phyloP scores from a whole-genome alignment of 1,139 yeast genomes.

The Pichia sp. region DNA sequence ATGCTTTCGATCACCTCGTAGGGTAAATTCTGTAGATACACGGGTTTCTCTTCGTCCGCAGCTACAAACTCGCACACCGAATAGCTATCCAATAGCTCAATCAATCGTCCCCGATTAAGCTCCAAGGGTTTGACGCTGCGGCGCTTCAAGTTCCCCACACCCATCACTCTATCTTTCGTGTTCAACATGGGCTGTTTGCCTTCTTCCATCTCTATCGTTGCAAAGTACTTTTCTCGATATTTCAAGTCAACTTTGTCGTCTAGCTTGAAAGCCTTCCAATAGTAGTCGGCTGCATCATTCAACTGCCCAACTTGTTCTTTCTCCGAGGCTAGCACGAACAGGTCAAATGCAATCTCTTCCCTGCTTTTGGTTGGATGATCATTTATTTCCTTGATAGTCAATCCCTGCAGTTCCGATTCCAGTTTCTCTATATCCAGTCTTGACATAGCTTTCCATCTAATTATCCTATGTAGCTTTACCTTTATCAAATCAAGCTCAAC shows the following conservation, averaged over 20 bases:
- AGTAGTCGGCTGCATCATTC: conserved; percentile 73
- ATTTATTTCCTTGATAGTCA: conserved; percentile 26
- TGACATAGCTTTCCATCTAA: conserved; percentile 6
- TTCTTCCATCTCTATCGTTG: conserved; percentile 1
- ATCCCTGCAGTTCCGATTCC: conserved; percentile 21
- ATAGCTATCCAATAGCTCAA: conserved; percentile 33
- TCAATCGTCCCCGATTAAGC: conserved; percentile 38
- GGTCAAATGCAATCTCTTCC: conserved; percentile 45
- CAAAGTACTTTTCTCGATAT: conserved; percentile 44
- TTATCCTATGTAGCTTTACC: too few species aligned
- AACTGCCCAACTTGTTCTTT: conserved; percentile 71
- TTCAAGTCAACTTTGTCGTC: conserved; percentile 66
- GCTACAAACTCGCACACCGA: conserved; percentile 35
- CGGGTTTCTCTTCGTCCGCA: conserved; percentile 40
- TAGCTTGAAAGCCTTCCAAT: conserved; percentile 64
- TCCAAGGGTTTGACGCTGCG: conserved; percentile 27
- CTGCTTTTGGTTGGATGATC: conserved; percentile 28
- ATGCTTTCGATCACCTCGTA: conserved; percentile 59
- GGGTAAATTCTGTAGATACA: conserved; percentile 57
- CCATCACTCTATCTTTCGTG: background rate
- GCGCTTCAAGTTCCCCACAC: conserved; percentile 8
- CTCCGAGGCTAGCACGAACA: conserved; percentile 67
- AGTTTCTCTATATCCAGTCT: conserved; percentile 21
- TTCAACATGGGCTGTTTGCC: conserved; percentile 2
- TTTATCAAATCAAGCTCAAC: too few species aligned